Evolutionary conservation across 2,329 filamentous ascomycete species (phyloP).

Genomic region (Zymoseptoria passerinii): DNA sequence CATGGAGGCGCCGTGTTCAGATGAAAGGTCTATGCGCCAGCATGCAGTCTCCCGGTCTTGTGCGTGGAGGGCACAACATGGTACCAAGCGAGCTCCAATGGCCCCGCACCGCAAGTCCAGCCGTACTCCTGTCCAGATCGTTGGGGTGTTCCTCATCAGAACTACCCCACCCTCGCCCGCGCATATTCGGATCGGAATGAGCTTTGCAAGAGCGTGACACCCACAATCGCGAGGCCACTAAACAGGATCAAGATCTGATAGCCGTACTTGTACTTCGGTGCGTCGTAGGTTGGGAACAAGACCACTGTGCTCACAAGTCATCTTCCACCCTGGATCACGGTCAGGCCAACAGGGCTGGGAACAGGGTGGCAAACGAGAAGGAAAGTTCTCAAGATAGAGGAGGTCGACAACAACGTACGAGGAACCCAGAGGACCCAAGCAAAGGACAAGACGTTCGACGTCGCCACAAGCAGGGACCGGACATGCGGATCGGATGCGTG

Average conservation of each 20-base stretch:
- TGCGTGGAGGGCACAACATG: too few species aligned
- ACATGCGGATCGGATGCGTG: not conserved
- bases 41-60: too few species aligned
- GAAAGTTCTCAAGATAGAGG: too few species aligned
- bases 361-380: too few species aligned
- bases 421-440: not conserved
- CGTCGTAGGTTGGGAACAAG: conserved; percentile 13
- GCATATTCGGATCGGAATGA: not conserved
- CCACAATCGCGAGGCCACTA: conserved; percentile 7
- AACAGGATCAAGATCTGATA: conserved; percentile 13
- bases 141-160: not conserved
- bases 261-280: conserved; percentile 12
- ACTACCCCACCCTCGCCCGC: not conserved
- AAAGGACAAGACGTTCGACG: not conserved
- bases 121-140: too few species aligned
- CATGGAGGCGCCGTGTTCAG: too few species aligned
- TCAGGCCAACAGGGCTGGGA: not conserved
- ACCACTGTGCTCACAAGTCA: conserved; percentile 1
- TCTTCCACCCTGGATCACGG: not conserved
- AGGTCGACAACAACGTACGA: not conserved
- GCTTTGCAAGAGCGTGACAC: not conserved
- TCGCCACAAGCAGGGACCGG: not conserved
- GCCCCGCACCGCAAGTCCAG: too few species aligned
- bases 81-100: too few species aligned
- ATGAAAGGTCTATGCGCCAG: too few species aligned